Evolutionary conservation across 768 basidiomycete species (phyloP).

Genomic region (Amanita thiersii): DNA sequence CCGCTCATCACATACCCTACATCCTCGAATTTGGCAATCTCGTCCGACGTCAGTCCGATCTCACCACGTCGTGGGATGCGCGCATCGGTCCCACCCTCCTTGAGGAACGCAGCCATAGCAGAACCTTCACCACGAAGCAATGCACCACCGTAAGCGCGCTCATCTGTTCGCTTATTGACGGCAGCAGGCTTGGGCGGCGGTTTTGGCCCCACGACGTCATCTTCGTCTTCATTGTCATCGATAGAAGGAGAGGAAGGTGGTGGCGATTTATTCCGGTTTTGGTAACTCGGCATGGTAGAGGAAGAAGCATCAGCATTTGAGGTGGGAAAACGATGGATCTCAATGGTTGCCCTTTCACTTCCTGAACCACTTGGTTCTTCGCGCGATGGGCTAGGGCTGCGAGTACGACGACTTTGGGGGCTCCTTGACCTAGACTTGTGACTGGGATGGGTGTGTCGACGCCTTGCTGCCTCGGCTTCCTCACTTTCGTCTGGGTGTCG

Average conservation of each 20-base stretch:
- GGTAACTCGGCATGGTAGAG: too few relatives aligned
- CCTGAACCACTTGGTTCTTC: constrained; percentile 41
- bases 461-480: too few relatives aligned
- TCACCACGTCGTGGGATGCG: constrained; percentile 99
- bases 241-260: constrained; percentile 15
- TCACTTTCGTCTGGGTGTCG: background rate
- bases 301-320: too few relatives aligned
- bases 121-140: constrained; percentile 92
- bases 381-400: constrained; percentile 19
- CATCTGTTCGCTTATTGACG: constrained; percentile 52
- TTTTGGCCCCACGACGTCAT: constrained; percentile 74
- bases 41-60: constrained; percentile 83
- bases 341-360: constrained; percentile 49
- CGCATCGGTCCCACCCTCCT: constrained; percentile 61
- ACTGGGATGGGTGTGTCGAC: too few relatives aligned
- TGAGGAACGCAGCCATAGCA: constrained; percentile 95
- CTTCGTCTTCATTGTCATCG: constrained; percentile 31
- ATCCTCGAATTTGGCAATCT: constrained; percentile 81
- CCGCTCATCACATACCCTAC: constrained; percentile 99
- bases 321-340: too few relatives aligned
- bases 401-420: too few relatives aligned
- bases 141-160: constrained; percentile 83
- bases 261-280: constrained; percentile 10
- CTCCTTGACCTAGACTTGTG: too few relatives aligned
- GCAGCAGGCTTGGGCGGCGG: constrained; percentile 39